Evolutionary conservation across 805 yeast species (phyloP).

Genomic region (Lipomyces kockii): DNA sequence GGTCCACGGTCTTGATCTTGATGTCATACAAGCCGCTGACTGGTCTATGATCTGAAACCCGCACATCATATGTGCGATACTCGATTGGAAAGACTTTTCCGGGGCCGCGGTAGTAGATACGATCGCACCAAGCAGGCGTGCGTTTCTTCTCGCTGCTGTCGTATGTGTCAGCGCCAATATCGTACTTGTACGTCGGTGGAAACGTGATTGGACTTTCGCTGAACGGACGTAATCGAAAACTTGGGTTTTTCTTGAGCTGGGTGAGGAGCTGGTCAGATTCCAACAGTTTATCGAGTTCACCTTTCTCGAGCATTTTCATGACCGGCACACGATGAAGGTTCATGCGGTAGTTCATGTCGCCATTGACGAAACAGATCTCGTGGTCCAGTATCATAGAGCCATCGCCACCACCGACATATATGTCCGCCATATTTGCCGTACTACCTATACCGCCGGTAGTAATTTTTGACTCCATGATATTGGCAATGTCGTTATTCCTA

Average conservation of each 20-base stretch:
- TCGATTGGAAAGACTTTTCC: conserved; percentile 56
- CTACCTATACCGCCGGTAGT: conserved; percentile 46
- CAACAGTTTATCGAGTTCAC: conserved; percentile 58
- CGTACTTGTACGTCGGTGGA: conserved; percentile 93
- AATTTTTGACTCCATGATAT: conserved; percentile 56
- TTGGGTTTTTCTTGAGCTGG: conserved; percentile 77
- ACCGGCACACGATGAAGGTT: conserved; percentile 73
- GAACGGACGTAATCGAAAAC: conserved; percentile 67
- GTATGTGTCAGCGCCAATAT: conserved; percentile 77
- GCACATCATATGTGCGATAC: conserved; percentile 64
- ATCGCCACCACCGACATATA: conserved; percentile 48
- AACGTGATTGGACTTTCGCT: conserved; percentile 80
- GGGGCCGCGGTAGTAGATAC: conserved; percentile 69
- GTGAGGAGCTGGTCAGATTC: conserved; percentile 77
- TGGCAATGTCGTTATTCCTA: conserved; percentile 83
- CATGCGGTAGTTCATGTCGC: conserved; percentile 91
- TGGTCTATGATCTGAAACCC: conserved; percentile 89
- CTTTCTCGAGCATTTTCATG: conserved; percentile 55
- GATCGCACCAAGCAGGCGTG: conserved; percentile 97
- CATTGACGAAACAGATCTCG: conserved; percentile 86
- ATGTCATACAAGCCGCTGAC: conserved; percentile 75
- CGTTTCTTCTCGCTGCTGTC: conserved; percentile 92
- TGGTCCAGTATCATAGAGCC: conserved; percentile 68
- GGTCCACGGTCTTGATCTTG: conserved; percentile 67
- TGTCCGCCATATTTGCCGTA: conserved; percentile 20